Evolutionary conservation across 257 asterid species (phyloP).

Genomic region (Przewalskia tangutica): DNA sequence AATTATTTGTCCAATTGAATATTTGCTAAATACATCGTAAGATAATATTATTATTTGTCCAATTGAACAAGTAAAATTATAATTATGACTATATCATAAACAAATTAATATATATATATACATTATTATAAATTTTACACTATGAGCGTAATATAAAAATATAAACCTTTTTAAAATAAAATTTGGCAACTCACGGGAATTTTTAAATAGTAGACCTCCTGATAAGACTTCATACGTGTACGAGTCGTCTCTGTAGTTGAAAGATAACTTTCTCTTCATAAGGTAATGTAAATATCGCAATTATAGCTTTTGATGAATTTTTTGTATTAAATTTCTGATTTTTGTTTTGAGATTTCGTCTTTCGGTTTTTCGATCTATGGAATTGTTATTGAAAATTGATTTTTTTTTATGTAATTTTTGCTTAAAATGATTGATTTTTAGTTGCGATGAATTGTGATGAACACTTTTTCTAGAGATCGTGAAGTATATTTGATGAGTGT

Average conservation of each 20-base stretch:
- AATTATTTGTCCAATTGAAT: neutral
- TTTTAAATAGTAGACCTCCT: neutral
- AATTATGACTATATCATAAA: neutral
- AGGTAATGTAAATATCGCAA: neutral
- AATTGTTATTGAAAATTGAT: neutral
- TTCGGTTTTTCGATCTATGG: neutral
- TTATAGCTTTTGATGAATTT: neutral
- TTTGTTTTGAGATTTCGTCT: neutral
- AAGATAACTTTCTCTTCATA: neutral
- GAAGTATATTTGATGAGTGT: neutral
- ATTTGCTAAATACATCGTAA: neutral
- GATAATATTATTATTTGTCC: too few relatives aligned
- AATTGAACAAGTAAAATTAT: neutral
- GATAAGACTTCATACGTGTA: constrained; percentile 1
- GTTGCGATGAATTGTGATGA: neutral
- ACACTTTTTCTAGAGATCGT: neutral
- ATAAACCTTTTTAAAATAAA: too few relatives aligned
- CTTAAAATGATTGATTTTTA: neutral
- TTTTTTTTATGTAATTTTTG: too few relatives aligned
- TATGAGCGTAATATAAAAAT: too few relatives aligned
- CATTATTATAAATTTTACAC: too few relatives aligned
- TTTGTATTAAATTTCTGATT: neutral
- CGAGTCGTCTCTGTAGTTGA: neutral
- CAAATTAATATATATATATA: too few relatives aligned
- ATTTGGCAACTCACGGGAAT: too few relatives aligned